A percentile compares a stretch with the other conserved stretches of the same genome.
Conservation (phyloP, 2,329 filamentous ascomycete species). For the Claviceps digitariae region DNA sequence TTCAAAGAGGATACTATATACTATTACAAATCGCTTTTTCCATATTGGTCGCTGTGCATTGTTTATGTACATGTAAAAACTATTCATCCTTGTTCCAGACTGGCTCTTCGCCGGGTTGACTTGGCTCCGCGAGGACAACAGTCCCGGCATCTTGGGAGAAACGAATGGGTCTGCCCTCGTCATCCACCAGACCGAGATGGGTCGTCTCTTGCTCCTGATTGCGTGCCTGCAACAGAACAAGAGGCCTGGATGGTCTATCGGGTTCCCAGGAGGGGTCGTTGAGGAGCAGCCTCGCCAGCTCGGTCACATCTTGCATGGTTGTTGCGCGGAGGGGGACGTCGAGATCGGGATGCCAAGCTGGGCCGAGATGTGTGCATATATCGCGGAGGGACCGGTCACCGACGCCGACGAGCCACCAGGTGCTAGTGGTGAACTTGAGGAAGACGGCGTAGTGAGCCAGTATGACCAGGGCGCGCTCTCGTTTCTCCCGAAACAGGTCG, state of each 20-base stretch:
- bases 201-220: not conserved
- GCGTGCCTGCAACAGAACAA: not conserved
- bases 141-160: not conserved
- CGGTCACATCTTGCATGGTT: conserved; percentile 17
- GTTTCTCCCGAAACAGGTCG: conserved; percentile 25
- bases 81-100: conserved; percentile 1
- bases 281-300: conserved; percentile 29
- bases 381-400: conserved; percentile 31
- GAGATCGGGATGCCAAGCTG: conserved; percentile 19
- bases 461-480: conserved; percentile 36
- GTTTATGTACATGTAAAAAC: too few species aligned
- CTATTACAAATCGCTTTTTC: too few species aligned
- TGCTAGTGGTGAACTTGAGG: conserved; percentile 24
- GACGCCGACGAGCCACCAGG: conserved; percentile 40
- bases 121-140: conserved; percentile 3
- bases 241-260: not conserved
- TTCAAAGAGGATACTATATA: too few species aligned
- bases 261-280: conserved; percentile 28
- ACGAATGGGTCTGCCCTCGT: conserved; percentile 2
- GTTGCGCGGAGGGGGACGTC: conserved; percentile 23
- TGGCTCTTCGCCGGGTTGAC: not conserved
- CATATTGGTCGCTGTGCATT: not conserved
- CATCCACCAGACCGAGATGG: conserved; percentile 6
- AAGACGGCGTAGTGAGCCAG: conserved; percentile 40
- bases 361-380: conserved; percentile 26